phyloP scores from a whole-genome alignment of 768 basidiomycete species.

The Mycena belliarum region DNA sequence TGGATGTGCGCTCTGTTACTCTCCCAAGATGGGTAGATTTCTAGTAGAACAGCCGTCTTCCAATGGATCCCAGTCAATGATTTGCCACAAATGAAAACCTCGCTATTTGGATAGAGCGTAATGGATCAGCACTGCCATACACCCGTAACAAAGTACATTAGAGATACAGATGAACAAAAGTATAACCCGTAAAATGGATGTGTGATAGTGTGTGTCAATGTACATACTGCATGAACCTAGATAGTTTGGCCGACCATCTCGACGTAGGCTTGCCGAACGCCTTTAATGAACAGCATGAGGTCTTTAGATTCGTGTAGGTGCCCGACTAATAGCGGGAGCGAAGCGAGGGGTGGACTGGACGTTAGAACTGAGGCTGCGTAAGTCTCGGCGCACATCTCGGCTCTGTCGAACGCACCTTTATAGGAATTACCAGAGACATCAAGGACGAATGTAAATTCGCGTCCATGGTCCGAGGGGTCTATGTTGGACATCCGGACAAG shows the following conservation, averaged over 20 bases:
- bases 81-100: neutral
- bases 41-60: too few species aligned
- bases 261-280: constrained; percentile 58
- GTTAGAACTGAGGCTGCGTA: constrained; percentile 64
- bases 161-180: neutral
- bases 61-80: too few species aligned
- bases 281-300: constrained; percentile 69
- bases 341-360: constrained; percentile 68
- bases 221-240: neutral
- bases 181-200: neutral
- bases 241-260: constrained; percentile 22
- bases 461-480: constrained; percentile 55
- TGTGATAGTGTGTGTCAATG: too few species aligned
- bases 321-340: constrained; percentile 66
- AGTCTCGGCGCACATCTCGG: neutral
- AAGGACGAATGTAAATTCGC: constrained; percentile 75
- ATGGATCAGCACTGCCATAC: too few species aligned
- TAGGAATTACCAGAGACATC: constrained; percentile 66
- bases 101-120: neutral
- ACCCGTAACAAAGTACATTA: too few species aligned
- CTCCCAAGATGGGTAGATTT: too few species aligned
- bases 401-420: constrained; percentile 50
- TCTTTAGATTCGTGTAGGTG: constrained; percentile 72
- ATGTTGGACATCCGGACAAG: constrained; percentile 72
- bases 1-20: too few species aligned